Evolutionary conservation across 2,329 filamentous ascomycete species (phyloP).

Genomic region (Sporothrix schenckii): DNA sequence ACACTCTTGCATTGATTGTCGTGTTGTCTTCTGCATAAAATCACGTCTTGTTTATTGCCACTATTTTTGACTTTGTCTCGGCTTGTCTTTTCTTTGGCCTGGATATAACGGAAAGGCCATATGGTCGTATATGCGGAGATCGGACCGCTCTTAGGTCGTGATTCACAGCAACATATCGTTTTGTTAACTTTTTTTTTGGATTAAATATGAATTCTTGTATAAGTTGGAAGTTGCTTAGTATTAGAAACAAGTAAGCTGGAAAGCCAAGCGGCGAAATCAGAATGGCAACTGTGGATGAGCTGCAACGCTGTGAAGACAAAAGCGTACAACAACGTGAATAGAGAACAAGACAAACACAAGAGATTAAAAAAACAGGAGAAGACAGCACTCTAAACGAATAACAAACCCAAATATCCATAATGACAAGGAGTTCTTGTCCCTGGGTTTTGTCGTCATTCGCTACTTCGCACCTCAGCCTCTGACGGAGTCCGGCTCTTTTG

Average conservation of each 20-base stretch:
- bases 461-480: too few relatives aligned
- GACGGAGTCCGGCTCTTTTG: not conserved
- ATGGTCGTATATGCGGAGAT: not conserved
- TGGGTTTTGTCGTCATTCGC: not conserved
- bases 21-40: not conserved
- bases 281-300: not conserved
- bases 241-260: not conserved
- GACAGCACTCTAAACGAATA: not conserved
- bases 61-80: not conserved
- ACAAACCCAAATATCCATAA: not conserved
- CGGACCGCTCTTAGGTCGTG: not conserved
- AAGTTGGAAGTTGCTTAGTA: not conserved
- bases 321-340: not conserved
- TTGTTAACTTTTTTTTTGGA: not conserved
- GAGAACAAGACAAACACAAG: not conserved
- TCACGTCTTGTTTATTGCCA: not conserved
- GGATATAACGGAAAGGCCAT: not conserved
- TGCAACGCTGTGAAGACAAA: constrained; percentile 12
- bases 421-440: too few relatives aligned
- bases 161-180: not conserved
- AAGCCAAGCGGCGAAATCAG: not conserved
- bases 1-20: not conserved
- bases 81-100: not conserved
- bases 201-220: not conserved
- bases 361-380: constrained; percentile 1